phyloP scores from a whole-genome alignment of 2,329 filamentous ascomycete genomes.

The Zasmidium angulare region DNA sequence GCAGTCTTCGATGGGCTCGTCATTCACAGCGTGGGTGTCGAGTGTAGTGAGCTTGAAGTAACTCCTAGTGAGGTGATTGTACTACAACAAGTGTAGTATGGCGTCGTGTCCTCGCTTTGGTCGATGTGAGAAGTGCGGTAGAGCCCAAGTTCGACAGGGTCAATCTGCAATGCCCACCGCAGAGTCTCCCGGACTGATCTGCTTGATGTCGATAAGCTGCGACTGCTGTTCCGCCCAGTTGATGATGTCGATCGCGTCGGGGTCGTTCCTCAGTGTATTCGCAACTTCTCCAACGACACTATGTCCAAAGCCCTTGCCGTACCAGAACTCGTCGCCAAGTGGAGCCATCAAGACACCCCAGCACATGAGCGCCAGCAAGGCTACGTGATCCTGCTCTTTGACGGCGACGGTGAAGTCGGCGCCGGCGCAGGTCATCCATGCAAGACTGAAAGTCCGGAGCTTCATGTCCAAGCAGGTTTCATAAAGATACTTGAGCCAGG shows the following conservation, averaged over 20 bases:
- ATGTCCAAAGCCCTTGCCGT: slow-evolving; percentile 13
- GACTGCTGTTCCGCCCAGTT: neutral
- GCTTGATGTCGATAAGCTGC: neutral
- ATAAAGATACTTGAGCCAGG: slow-evolving; percentile 13
- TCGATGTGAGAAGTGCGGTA: too few species aligned
- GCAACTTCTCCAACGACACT: neutral
- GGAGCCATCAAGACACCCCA: slow-evolving; percentile 17
- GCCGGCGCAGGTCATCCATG: slow-evolving; percentile 12
- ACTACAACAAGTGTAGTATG: too few species aligned
- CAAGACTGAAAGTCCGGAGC: slow-evolving; percentile 8
- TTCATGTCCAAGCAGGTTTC: slow-evolving; percentile 8
- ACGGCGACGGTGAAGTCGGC: slow-evolving; percentile 13
- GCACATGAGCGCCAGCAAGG: slow-evolving; percentile 13
- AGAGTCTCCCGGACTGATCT: neutral
- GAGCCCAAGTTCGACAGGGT: neutral
- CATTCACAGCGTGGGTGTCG: too few species aligned
- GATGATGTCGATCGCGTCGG: neutral
- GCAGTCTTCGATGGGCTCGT: too few species aligned
- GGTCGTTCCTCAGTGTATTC: neutral
- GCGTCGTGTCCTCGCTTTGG: too few species aligned
- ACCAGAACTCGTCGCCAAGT: slow-evolving; percentile 13
- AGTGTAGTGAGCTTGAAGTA: too few species aligned
- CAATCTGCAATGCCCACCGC: neutral
- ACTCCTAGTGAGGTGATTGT: too few species aligned
- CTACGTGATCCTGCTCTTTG: slow-evolving; percentile 11